phyloP scores from a whole-genome alignment of 306 rosid genomes.

The Biancaea sappan region DNA sequence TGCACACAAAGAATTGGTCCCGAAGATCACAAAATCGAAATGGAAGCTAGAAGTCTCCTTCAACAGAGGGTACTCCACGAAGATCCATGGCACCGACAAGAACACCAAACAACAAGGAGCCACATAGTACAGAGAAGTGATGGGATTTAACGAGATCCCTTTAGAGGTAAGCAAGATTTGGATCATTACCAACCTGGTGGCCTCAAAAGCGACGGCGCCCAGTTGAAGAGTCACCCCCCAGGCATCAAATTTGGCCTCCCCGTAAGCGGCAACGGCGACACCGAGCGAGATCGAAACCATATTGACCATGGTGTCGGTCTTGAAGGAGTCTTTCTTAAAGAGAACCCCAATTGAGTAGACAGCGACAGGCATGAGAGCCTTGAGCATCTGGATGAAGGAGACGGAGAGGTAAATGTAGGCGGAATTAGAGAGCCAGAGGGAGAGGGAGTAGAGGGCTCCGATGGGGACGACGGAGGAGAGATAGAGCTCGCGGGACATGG shows the following conservation, averaged over 20 bases:
- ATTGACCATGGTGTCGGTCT: slow-evolving; percentile 71
- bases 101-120: slow-evolving; percentile 81
- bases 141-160: slow-evolving; percentile 84
- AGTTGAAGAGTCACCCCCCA: slow-evolving; percentile 83
- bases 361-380: slow-evolving; percentile 94
- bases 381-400: slow-evolving; percentile 90
- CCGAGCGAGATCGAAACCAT: slow-evolving; percentile 89
- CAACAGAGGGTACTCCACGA: slow-evolving; percentile 69
- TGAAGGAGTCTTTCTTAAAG: slow-evolving; percentile 62
- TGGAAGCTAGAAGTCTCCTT: slow-evolving; percentile 61
- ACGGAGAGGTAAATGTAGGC: slow-evolving; percentile 93
- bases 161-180: slow-evolving; percentile 83
- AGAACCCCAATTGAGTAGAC: slow-evolving; percentile 82
- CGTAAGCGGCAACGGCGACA: slow-evolving; percentile 84
- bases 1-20: slow-evolving; percentile 79
- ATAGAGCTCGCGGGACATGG: slow-evolving; percentile 73
- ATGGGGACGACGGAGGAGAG: slow-evolving; percentile 84
- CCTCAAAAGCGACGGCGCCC: slow-evolving; percentile 87
- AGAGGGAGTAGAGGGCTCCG: slow-evolving; percentile 80
- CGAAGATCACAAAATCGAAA: slow-evolving; percentile 63
- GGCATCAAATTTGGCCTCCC: slow-evolving; percentile 73
- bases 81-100: slow-evolving; percentile 70
- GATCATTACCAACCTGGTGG: slow-evolving; percentile 82
- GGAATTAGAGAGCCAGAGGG: slow-evolving; percentile 91
- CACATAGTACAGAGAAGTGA: slow-evolving; percentile 75